Percentiles rank a stretch among this genome's conserved stretches.
phyloP scores from a whole-genome alignment of 441 rosid species.

The Croton laevigatus region DNA sequence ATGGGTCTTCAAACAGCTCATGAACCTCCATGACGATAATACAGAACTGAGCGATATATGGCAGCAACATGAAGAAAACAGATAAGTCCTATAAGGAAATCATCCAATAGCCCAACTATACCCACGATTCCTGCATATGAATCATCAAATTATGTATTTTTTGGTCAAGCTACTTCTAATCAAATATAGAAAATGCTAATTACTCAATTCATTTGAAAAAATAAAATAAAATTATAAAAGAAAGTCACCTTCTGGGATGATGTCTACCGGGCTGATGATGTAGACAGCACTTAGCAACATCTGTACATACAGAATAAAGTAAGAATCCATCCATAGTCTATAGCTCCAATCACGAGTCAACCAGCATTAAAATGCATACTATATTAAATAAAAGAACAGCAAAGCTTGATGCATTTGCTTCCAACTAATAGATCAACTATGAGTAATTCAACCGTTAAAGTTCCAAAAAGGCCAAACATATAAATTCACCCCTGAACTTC shows the following conservation, averaged over 20 bases:
- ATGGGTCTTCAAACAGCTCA: slow-evolving; percentile 20
- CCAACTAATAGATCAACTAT: background rate
- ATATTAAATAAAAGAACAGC: background rate
- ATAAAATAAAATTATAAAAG: too few species aligned
- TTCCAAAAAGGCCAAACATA: too few species aligned
- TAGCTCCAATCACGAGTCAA: slow-evolving; percentile 7
- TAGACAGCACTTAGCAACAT: slow-evolving; percentile 60
- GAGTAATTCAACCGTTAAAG: background rate
- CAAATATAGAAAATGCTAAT: background rate
- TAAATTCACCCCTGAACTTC: too few species aligned
- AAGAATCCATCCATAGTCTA: background rate
- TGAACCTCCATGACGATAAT: slow-evolving; percentile 70
- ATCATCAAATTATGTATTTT: background rate
- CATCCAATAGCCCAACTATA: slow-evolving; percentile 73
- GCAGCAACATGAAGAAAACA: slow-evolving; percentile 84
- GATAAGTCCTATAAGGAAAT: slow-evolving; percentile 54
- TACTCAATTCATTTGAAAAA: background rate
- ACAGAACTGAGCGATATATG: slow-evolving; percentile 73
- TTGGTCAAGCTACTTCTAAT: background rate
- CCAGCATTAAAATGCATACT: background rate
- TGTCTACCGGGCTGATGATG: slow-evolving; percentile 72
- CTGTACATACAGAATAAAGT: slow-evolving; percentile 39
- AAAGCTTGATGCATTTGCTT: background rate
- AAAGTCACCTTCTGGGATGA: slow-evolving; percentile 77
- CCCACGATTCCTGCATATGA: slow-evolving; percentile 56